Evolutionary conservation across 2,329 filamentous ascomycete genomes (phyloP).

Genomic region (Cyclaneusma minus): DNA sequence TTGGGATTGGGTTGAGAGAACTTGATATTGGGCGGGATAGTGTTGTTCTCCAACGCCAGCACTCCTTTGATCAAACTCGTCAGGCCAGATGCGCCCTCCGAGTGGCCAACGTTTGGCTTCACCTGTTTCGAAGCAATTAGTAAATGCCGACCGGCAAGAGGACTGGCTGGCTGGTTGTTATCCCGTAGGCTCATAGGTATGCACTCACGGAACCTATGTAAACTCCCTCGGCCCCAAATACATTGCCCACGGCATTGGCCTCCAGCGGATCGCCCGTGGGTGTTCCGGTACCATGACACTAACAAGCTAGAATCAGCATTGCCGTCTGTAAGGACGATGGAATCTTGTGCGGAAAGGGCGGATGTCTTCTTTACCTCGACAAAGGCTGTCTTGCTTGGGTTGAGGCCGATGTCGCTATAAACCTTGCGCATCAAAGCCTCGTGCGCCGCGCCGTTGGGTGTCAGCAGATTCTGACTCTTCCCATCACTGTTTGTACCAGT

Average conservation of each 20-base stretch:
- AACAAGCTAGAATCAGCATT: neutral
- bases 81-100: conserved; percentile 10
- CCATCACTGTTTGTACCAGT: conserved; percentile 41
- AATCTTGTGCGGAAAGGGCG: neutral
- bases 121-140: conserved; percentile 8
- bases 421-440: neutral
- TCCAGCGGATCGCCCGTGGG: conserved; percentile 1
- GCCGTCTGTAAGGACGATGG: conserved; percentile 1
- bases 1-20: conserved; percentile 19
- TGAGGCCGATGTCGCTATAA: neutral
- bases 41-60: conserved; percentile 10
- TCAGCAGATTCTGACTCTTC: conserved; percentile 37
- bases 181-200: neutral
- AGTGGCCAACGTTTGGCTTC: conserved; percentile 17
- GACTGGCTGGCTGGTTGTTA: neutral
- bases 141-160: neutral
- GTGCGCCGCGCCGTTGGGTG: conserved; percentile 30
- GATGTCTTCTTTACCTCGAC: neutral
- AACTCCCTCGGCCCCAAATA: neutral
- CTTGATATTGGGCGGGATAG: conserved; percentile 7
- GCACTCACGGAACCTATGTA: neutral
- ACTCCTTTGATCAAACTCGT: conserved; percentile 12
- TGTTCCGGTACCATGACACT: neutral
- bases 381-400: neutral
- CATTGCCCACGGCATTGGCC: neutral